Evolutionary conservation across 73 alveolate genomes (phyloP), one percentile per base, ranked within the genome.

Genomic region (Stentor roeselii): DNA sequence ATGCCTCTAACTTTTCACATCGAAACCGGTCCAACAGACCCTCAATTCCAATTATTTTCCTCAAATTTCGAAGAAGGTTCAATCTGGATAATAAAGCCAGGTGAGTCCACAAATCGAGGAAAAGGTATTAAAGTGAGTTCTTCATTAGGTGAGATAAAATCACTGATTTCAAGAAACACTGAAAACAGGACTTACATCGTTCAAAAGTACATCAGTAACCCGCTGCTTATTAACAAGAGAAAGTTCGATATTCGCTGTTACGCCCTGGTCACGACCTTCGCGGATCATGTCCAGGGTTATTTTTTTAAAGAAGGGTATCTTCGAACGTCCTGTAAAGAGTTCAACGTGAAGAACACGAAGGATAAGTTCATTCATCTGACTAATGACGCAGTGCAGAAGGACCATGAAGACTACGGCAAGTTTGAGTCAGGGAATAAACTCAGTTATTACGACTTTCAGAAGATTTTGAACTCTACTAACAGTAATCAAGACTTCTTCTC

Each of bases 201-300:
- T 32, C 95, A 97, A 85, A 91, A 94, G 90, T 97, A 97, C 83
- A 94, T 97, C 75, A 97, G 94, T 36, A 95, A 95, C 78, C 99
- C 99, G 2, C 84, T 97, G 60, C 92, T 97, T 36, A 93, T 94
- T 67, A 84, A 94, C 42, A 94, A 94, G 61, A 87, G 99, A 75
- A 97, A 97, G 88, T 97, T 97, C 83, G 99, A 97, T 89, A 95
- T 97, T n/a, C 78, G 99, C 76, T 87, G 97, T 78, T 97, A 91
- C 75, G 95, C 92, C 60, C 89, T 93, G 74, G 88, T 93, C 39
- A 92, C 96, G 42, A 75, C 93, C 40, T 84, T 91, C 2, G 92
- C 91, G 76, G 98, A 96, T 0, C 42, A 60, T 61, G 58, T 82
- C 74, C 90, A 78, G 84, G 95, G 88, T 30, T 93, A 91, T 77